Conservation (phyloP, 352 stramenopile species). For the Phytopythium mirpurense region DNA sequence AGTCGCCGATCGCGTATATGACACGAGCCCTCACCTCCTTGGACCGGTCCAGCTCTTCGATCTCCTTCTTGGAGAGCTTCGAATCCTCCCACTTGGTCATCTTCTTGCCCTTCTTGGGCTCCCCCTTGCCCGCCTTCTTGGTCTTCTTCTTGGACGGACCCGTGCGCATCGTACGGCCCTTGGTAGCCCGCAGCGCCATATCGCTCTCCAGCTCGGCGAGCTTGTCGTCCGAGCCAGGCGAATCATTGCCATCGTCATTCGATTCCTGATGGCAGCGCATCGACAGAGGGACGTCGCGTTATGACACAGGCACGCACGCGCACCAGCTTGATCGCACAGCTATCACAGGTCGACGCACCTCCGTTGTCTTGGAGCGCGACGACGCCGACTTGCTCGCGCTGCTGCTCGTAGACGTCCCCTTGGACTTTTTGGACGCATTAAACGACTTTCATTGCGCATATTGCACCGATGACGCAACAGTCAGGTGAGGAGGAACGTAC, state of each 20-base stretch:
- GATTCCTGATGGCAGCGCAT: slow-evolving; percentile 24
- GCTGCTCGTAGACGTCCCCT: slow-evolving; percentile 41
- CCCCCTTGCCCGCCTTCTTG: slow-evolving; percentile 31
- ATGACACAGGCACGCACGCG: slow-evolving; percentile 5
- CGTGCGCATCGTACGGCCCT: slow-evolving; percentile 57
- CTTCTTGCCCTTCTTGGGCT: slow-evolving; percentile 71
- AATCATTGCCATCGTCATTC: slow-evolving; percentile 63
- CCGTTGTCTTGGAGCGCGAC: slow-evolving; percentile 28
- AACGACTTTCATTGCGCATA: slow-evolving; percentile 28
- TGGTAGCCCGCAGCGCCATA: slow-evolving; percentile 28
- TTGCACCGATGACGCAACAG: not conserved
- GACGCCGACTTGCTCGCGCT: slow-evolving; percentile 42
- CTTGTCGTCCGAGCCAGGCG: slow-evolving; percentile 36
- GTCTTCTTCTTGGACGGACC: slow-evolving; percentile 65
- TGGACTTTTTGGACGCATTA: slow-evolving; percentile 60
- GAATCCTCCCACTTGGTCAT: slow-evolving; percentile 85
- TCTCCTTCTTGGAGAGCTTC: slow-evolving; percentile 84
- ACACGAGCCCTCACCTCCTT: slow-evolving; percentile 33
- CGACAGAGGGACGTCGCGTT: not conserved
- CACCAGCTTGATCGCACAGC: not conserved
- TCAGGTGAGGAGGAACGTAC: not conserved
- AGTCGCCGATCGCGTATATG: not conserved
- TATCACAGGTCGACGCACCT: slow-evolving; percentile 4
- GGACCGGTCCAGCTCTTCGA: slow-evolving; percentile 64
- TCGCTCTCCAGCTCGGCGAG: slow-evolving; percentile 56